Evolutionary conservation across 1,139 yeast genomes (phyloP).

Genomic region (Hyphopichia burtonii): DNA sequence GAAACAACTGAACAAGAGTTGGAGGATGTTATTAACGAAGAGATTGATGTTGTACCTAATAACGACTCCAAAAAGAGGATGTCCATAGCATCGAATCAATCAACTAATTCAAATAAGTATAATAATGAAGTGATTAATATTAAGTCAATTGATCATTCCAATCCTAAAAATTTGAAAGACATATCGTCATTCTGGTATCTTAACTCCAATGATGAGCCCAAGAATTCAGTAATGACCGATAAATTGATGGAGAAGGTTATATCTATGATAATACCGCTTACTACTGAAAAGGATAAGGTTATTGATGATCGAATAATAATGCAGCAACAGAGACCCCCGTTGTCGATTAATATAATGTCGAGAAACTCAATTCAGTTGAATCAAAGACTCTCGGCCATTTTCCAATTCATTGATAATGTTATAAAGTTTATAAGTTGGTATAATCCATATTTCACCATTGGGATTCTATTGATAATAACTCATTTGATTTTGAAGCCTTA

Average conservation of each 20-base stretch:
- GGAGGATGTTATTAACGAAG: neutral
- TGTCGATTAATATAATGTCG: slow-evolving; percentile 70
- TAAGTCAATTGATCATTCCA: neutral
- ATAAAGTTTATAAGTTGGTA: slow-evolving; percentile 62
- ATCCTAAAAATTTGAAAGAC: slow-evolving; percentile 6
- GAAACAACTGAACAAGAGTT: slow-evolving; percentile 11
- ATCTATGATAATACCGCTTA: slow-evolving; percentile 68
- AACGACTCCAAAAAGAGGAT: neutral
- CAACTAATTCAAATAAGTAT: neutral
- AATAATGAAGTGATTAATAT: neutral
- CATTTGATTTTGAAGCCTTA: slow-evolving; percentile 64
- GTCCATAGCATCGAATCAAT: slow-evolving; percentile 1
- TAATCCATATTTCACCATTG: slow-evolving; percentile 61
- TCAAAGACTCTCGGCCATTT: slow-evolving; percentile 62
- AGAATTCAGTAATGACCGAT: slow-evolving; percentile 51
- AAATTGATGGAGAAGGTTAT: slow-evolving; percentile 68
- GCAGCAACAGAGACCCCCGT: slow-evolving; percentile 64
- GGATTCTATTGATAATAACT: slow-evolving; percentile 54
- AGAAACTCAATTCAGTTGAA: slow-evolving; percentile 66
- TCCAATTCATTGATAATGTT: slow-evolving; percentile 56
- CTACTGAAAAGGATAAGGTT: slow-evolving; percentile 39
- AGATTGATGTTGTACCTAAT: too few relatives aligned
- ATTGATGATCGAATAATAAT: slow-evolving; percentile 50
- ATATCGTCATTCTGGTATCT: slow-evolving; percentile 16
- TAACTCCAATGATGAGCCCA: slow-evolving; percentile 6